Conservation (phyloP, 495 filamentous ascomycete genomes). For the Cudoniella acicularis region DNA sequence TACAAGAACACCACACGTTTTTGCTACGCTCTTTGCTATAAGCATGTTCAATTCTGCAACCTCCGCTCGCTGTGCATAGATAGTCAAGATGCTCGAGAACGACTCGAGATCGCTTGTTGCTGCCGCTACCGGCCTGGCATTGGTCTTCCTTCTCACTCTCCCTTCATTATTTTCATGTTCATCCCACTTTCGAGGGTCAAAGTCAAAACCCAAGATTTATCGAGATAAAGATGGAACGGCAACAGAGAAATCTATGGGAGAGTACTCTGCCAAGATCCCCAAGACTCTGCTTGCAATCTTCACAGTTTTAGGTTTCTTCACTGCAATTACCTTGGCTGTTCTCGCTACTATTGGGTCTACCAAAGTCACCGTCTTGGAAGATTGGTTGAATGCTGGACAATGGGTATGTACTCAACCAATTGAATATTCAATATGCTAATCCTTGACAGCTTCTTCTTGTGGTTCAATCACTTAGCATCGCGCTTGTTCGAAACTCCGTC, state of each 20-base stretch:
- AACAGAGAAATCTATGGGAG: slow-evolving; percentile 49
- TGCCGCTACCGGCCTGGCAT: not conserved
- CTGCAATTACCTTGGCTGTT: slow-evolving; percentile 17
- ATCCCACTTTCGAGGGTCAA: slow-evolving; percentile 17
- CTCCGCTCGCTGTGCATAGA: not conserved
- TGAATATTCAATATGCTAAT: slow-evolving; percentile 7
- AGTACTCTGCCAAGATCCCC: slow-evolving; percentile 47
- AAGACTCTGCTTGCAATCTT: slow-evolving; percentile 42
- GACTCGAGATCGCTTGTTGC: slow-evolving; percentile 18
- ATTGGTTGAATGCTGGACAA: slow-evolving; percentile 22
- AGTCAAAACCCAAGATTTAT: slow-evolving; percentile 33
- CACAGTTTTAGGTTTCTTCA: slow-evolving; percentile 36
- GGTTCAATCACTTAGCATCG: slow-evolving; percentile 42
- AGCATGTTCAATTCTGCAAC: too few species aligned
- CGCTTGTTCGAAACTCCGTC: slow-evolving; percentile 39
- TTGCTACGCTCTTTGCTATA: too few species aligned
- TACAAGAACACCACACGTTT: not conserved
- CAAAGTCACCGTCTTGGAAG: slow-evolving; percentile 18
- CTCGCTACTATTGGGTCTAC: slow-evolving; percentile 7
- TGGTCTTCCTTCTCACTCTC: slow-evolving; percentile 12
- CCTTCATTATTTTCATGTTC: slow-evolving; percentile 10
- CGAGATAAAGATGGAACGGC: slow-evolving; percentile 62
- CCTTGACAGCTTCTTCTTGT: slow-evolving; percentile 30
- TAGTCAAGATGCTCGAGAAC: slow-evolving; percentile 18
- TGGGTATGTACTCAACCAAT: slow-evolving; percentile 21